A percentile compares a stretch with the other conserved stretches of the same genome.
These are phyloP conservation scores for Penicillium sp. DNA, from an alignment of 2,329 filamentous ascomycete species.

Conservation along the genomic window DNA sequence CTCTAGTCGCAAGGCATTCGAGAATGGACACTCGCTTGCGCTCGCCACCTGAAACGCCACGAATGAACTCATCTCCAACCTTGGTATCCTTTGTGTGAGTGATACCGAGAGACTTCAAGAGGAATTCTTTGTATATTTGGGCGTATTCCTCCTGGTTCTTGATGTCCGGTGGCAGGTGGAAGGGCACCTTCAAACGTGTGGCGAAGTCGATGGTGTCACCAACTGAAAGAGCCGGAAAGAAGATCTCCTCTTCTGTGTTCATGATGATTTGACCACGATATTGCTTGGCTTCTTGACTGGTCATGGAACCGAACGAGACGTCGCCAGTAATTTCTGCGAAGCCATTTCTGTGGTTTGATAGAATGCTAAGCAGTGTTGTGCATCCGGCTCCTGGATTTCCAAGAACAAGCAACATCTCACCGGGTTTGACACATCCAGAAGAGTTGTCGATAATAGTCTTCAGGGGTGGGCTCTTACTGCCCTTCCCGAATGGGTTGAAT, in stretches of 20 bases:
- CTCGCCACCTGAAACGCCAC: conserved; percentile 69
- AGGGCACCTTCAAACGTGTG: conserved; percentile 60
- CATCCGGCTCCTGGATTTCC: conserved; percentile 70
- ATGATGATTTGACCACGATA: conserved; percentile 61
- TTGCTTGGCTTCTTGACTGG: conserved; percentile 43
- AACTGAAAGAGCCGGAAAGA: conserved; percentile 55
- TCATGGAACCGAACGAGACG: conserved; percentile 57
- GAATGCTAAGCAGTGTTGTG: conserved; percentile 69
- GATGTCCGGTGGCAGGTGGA: conserved; percentile 25
- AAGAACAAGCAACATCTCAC: conserved; percentile 71
- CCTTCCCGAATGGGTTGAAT: conserved; percentile 57
- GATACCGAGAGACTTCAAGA: conserved; percentile 61
- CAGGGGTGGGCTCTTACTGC: conserved; percentile 58
- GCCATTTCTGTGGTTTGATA: conserved; percentile 65
- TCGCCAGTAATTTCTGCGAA: conserved; percentile 62
- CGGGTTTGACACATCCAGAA: conserved; percentile 70
- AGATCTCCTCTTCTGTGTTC: conserved; percentile 56
- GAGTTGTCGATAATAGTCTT: conserved; percentile 66
- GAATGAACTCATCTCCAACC: conserved; percentile 66
- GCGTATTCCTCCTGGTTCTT: conserved; percentile 19
- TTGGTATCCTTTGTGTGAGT: conserved; percentile 64
- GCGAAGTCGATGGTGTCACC: conserved; percentile 57
- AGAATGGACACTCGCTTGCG: conserved; percentile 70
- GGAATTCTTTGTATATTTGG: conserved; percentile 56
- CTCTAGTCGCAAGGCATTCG: conserved; percentile 61